Conservation (phyloP, 257 asterid species). For the Leonotis leonurus region DNA sequence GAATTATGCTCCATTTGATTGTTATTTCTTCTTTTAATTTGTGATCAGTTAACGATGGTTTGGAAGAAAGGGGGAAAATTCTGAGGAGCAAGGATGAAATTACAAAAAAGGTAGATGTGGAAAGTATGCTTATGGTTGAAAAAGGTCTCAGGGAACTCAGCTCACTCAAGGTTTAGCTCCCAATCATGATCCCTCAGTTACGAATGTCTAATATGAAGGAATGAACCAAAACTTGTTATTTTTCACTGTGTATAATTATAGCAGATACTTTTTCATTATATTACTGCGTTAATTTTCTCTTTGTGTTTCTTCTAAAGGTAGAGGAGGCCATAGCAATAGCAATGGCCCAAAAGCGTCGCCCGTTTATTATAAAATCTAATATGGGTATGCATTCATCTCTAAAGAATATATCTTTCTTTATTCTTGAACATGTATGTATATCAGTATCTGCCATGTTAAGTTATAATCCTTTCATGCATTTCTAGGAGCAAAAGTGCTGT, state of each 20-base stretch:
- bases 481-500: neutral
- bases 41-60: slow-evolving; percentile 52
- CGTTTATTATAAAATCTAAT: slow-evolving; percentile 33
- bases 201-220: neutral
- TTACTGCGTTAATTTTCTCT: neutral
- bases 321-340: slow-evolving; percentile 87
- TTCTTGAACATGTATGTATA: neutral
- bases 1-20: neutral
- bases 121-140: slow-evolving; percentile 90
- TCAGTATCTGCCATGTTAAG: neutral
- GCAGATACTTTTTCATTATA: neutral
- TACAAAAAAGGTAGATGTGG: slow-evolving; percentile 50
- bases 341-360: slow-evolving; percentile 75
- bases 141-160: slow-evolving; percentile 75
- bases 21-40: slow-evolving; percentile 10
- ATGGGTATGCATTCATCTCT: slow-evolving; percentile 31
- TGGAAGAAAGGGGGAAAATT: slow-evolving; percentile 57
- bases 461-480: no score
- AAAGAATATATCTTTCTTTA: neutral
- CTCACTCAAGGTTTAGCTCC: slow-evolving; percentile 59
- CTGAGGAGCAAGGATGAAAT: slow-evolving; percentile 26
- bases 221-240: neutral
- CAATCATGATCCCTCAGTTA: neutral
- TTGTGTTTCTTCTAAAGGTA: slow-evolving; percentile 37
- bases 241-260: neutral